A percentile compares a stretch with the other conserved stretches of the same genome.
Evolutionary conservation across 1,284 basidiomycete species (phyloP).

Genomic region (Moniliophthora roreri): DNA sequence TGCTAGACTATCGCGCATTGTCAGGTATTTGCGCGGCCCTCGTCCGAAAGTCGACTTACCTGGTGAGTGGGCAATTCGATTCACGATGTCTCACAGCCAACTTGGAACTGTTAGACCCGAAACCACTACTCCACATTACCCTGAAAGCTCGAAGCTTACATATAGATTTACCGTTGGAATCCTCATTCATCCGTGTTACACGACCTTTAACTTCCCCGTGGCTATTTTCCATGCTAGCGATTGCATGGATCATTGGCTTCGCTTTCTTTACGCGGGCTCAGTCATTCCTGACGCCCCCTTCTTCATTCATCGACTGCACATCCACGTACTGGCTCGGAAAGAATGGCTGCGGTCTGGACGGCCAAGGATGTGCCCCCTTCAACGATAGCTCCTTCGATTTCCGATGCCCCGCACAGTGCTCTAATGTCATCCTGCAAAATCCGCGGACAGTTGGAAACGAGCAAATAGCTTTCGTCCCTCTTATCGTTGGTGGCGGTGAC

Average conservation of each 20-base stretch:
- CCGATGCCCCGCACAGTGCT: constrained; percentile 80
- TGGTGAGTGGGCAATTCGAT: constrained; percentile 36
- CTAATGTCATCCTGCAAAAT: constrained; percentile 69
- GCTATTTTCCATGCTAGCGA: constrained; percentile 54
- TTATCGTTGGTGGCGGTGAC: constrained; percentile 85
- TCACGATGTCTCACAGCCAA: neutral
- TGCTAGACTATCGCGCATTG: constrained; percentile 7
- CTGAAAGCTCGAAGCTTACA: constrained; percentile 35
- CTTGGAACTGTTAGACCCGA: constrained; percentile 40
- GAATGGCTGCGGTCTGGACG: constrained; percentile 79
- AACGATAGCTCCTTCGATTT: constrained; percentile 64
- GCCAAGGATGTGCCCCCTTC: constrained; percentile 68
- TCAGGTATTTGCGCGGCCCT: constrained; percentile 55
- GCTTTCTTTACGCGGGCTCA: constrained; percentile 74
- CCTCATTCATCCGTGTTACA: constrained; percentile 48
- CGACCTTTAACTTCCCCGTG: constrained; percentile 49
- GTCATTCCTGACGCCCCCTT: constrained; percentile 64
- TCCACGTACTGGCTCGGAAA: constrained; percentile 70
- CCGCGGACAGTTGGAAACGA: constrained; percentile 74
- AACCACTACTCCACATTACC: constrained; percentile 54
- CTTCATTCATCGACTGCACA: constrained; percentile 67
- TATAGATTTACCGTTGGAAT: constrained; percentile 52
- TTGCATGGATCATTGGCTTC: constrained; percentile 69
- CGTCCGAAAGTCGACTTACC: constrained; percentile 56
- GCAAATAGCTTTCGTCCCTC: constrained; percentile 65